A percentile compares a stretch with the other conserved stretches of the same genome.
Evolutionary conservation across 495 filamentous ascomycete genomes (phyloP).

Genomic region (Aspergillus heteromorphus): DNA sequence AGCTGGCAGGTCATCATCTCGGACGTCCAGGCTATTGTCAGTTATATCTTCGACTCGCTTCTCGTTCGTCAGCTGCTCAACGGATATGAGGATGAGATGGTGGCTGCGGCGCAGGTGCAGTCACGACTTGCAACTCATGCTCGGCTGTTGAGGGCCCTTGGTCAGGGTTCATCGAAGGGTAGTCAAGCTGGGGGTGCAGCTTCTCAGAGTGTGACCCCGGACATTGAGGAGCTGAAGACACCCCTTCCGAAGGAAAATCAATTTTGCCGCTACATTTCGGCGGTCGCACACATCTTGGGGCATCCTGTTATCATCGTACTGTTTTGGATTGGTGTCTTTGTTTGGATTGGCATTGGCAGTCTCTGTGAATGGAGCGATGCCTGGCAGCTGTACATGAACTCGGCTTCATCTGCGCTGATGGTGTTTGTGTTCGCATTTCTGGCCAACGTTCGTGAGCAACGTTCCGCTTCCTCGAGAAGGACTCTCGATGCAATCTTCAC

Average conservation of each 20-base stretch:
- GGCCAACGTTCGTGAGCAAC: conserved; percentile 32
- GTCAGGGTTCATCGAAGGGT: conserved; percentile 1
- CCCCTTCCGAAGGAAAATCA: no score
- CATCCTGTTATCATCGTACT: conserved; percentile 21
- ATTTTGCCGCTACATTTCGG: neutral
- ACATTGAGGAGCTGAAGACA: no score
- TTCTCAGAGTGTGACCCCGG: no score
- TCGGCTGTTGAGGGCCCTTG: conserved; percentile 18
- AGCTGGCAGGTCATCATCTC: conserved; percentile 34
- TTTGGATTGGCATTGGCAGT: conserved; percentile 32
- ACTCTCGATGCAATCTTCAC: conserved; percentile 30
- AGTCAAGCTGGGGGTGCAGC: no score
- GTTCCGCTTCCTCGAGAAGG: conserved; percentile 22
- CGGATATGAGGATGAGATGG: conserved; percentile 20
- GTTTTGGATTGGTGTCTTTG: conserved; percentile 32
- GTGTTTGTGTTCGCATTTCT: conserved; percentile 34
- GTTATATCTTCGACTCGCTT: conserved; percentile 35
- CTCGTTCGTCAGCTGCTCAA: conserved; percentile 35
- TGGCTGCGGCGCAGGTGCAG: conserved; percentile 21
- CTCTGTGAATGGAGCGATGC: conserved; percentile 20
- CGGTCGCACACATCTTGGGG: conserved; percentile 16
- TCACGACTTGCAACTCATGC: conserved; percentile 27
- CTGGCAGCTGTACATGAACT: conserved; percentile 40
- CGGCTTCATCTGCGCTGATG: conserved; percentile 31
- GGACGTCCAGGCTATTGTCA: conserved; percentile 32